Evolutionary conservation across 2,329 filamentous ascomycete genomes (phyloP).

Genomic region (Niveomyces coronatus): DNA sequence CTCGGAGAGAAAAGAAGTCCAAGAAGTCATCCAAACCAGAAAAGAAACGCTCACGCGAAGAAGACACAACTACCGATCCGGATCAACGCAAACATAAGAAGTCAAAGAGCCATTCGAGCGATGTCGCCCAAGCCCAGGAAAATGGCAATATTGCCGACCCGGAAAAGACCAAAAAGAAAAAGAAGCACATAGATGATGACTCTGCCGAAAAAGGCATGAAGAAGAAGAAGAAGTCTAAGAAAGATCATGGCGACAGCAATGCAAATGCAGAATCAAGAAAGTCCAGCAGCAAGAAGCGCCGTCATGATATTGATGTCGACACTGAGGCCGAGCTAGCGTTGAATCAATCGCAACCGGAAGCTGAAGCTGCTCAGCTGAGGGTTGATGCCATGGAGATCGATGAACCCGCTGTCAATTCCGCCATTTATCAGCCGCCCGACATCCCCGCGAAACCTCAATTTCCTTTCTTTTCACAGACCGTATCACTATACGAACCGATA

Average conservation of each 20-base stretch:
- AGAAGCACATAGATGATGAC: constrained; percentile 19
- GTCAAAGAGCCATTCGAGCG: constrained; percentile 34
- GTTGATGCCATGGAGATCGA: constrained; percentile 32
- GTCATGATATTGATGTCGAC: constrained; percentile 17
- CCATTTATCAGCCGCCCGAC: constrained; percentile 27
- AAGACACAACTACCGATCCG: constrained; percentile 26
- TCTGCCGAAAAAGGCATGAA: constrained; percentile 3
- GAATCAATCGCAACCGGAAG: constrained; percentile 3
- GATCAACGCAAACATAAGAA: constrained; percentile 39
- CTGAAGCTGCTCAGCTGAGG: constrained; percentile 11
- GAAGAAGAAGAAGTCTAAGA: constrained; percentile 12
- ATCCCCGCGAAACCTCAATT: constrained; percentile 38
- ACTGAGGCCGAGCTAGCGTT: constrained; percentile 14
- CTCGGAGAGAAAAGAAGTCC: constrained; percentile 29
- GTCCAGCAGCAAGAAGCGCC: constrained; percentile 21
- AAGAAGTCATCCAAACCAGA: constrained; percentile 25
- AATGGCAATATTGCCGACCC: constrained; percentile 21
- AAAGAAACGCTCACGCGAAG: constrained; percentile 36
- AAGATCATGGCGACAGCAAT: constrained; percentile 5
- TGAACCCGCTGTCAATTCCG: constrained; percentile 17
- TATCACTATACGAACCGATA: constrained; percentile 70
- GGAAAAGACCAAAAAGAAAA: constrained; percentile 23
- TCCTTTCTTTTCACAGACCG: constrained; percentile 69
- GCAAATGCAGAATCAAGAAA: constrained; percentile 4
- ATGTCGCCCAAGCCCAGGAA: constrained; percentile 15